phyloP scores from a whole-genome alignment of 1,284 basidiomycete genomes.

The Leccinum ponderosum region DNA sequence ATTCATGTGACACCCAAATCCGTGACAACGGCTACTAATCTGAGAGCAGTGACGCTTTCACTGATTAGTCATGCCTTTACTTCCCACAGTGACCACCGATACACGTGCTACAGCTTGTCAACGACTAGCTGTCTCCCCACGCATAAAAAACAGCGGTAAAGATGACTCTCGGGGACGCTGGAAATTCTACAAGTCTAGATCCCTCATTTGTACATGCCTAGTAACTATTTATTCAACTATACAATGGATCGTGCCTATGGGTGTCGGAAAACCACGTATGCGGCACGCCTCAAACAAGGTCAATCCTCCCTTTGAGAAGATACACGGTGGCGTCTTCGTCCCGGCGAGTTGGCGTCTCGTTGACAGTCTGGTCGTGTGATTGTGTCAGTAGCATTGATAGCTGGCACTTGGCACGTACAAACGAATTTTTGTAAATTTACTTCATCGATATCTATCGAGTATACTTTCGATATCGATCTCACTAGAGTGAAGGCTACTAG shows the following conservation, averaged over 20 bases:
- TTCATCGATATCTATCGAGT: no score
- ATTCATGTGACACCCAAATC: no score
- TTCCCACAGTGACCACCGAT: neutral
- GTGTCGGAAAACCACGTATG: no score
- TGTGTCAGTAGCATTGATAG: neutral
- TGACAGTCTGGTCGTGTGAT: neutral
- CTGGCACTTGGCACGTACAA: neutral
- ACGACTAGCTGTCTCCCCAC: neutral
- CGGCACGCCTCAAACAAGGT: no score
- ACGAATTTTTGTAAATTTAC: neutral
- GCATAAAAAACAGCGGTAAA: neutral
- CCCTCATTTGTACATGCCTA: no score
- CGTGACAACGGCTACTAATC: no score
- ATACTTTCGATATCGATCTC: neutral
- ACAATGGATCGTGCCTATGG: no score
- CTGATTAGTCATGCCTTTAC: no score
- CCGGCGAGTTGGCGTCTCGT: neutral
- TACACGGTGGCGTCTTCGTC: neutral
- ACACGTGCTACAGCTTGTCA: neutral
- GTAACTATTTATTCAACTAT: no score
- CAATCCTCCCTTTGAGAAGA: neutral
- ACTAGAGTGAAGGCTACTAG: neutral
- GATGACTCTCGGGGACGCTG: neutral
- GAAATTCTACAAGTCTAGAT: neutral
- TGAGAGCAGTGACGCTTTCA: no score